Evolutionary conservation across 1,284 basidiomycete genomes (phyloP).

Genomic region (Irpex sp.): DNA sequence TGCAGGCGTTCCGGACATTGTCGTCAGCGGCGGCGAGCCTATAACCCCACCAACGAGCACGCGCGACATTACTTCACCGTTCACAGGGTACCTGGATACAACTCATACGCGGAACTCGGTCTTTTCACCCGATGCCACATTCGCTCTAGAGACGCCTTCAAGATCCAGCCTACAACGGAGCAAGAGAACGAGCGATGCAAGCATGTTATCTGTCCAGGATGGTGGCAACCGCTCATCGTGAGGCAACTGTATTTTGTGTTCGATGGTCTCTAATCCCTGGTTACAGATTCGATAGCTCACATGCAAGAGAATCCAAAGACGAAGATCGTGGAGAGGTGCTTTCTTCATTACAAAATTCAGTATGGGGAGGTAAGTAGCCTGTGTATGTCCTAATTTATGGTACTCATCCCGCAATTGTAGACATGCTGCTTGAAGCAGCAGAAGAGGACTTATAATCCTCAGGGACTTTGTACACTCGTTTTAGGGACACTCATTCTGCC

Average conservation of each 20-base stretch:
- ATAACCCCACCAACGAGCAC: slow-evolving; percentile 46
- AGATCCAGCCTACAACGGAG: slow-evolving; percentile 49
- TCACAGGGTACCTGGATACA: not conserved
- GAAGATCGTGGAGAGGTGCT: slow-evolving; percentile 46
- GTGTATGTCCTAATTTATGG: not conserved
- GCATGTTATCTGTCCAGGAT: slow-evolving; percentile 52
- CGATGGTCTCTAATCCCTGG: not conserved
- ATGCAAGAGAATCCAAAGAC: slow-evolving; percentile 23
- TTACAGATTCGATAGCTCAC: slow-evolving; percentile 30
- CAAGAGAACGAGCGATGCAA: slow-evolving; percentile 54
- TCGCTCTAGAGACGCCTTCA: slow-evolving; percentile 38
- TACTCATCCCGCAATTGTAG: slow-evolving; percentile 25
- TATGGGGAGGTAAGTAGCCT: slow-evolving; percentile 60
- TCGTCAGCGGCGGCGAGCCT: slow-evolving; percentile 51
- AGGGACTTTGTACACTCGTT: not conserved
- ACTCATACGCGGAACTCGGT: not conserved
- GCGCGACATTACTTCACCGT: slow-evolving; percentile 49
- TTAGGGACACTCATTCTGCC: not conserved
- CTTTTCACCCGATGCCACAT: slow-evolving; percentile 45
- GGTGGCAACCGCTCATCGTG: slow-evolving; percentile 46
- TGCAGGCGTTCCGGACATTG: slow-evolving; percentile 62
- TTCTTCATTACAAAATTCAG: slow-evolving; percentile 59
- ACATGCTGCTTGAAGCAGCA: slow-evolving; percentile 55
- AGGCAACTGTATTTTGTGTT: too few relatives aligned
- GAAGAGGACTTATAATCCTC: slow-evolving; percentile 38